These are phyloP conservation scores for Staphylotrichum tortipilum DNA, from an alignment of 495 filamentous ascomycete species.

Conservation along the genomic window DNA sequence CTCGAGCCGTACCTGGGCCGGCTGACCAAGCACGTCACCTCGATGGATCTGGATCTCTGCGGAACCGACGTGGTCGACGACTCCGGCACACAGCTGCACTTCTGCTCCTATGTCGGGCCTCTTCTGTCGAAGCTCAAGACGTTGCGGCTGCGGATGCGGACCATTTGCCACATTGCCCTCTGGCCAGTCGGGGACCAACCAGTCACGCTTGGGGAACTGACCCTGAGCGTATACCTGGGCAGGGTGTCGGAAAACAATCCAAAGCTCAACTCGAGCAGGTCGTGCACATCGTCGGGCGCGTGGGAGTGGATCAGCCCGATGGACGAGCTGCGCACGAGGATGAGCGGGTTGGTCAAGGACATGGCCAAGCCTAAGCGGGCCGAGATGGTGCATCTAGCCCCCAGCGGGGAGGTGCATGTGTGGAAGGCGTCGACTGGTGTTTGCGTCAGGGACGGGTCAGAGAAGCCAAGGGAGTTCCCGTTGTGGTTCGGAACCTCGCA, in stretches of 20 bases:
- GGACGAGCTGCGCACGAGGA: constrained; percentile 5
- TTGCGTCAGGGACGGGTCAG: constrained; percentile 5
- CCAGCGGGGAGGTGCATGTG: constrained; percentile 12
- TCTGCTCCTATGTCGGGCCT: constrained; percentile 9
- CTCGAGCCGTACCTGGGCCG: constrained; percentile 9
- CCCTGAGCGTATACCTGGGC: constrained; percentile 11
- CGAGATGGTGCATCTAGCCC: constrained; percentile 12
- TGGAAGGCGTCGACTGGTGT: constrained; percentile 12
- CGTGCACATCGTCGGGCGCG: neutral
- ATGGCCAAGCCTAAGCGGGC: constrained; percentile 9
- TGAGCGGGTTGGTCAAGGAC: constrained; percentile 1
- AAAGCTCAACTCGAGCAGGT: constrained; percentile 15
- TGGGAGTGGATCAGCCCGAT: constrained; percentile 5
- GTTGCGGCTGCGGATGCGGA: constrained; percentile 5
- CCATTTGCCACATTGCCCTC: constrained; percentile 11
- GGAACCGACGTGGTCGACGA: constrained; percentile 3
- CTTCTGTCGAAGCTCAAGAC: constrained; percentile 5
- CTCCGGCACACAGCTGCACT: neutral
- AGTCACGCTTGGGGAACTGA: constrained; percentile 8
- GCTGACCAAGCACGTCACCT: constrained; percentile 10
- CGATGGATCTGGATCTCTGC: constrained; percentile 15
- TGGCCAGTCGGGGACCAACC: neutral
- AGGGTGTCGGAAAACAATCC: constrained; percentile 13
- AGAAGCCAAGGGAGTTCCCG: neutral
- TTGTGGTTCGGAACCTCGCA: neutral